Conservation (phyloP, 208 protist genomes). For the Lotmaria passim region DNA sequence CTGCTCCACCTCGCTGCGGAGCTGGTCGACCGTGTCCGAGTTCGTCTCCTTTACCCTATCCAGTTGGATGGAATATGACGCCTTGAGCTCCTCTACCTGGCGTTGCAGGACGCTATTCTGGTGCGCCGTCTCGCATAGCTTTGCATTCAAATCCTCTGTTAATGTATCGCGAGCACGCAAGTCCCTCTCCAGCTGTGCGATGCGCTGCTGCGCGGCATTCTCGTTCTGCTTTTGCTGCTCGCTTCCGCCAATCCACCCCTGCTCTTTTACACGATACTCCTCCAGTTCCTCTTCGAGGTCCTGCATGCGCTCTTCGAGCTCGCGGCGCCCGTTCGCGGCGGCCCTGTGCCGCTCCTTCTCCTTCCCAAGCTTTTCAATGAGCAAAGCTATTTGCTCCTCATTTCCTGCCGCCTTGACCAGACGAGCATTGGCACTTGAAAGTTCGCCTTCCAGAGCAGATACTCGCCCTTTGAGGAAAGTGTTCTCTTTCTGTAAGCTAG, state of each 20-base stretch:
- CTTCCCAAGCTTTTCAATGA: slow-evolving; percentile 59
- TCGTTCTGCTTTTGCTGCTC: slow-evolving; percentile 27
- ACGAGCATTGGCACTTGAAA: slow-evolving; percentile 26
- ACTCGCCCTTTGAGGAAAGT: slow-evolving; percentile 27
- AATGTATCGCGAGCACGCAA: slow-evolving; percentile 19
- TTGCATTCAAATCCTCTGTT: slow-evolving; percentile 36
- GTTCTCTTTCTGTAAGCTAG: slow-evolving; percentile 45
- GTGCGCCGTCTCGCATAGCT: slow-evolving; percentile 34
- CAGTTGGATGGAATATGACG: slow-evolving; percentile 32
- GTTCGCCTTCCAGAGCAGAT: slow-evolving; percentile 31
- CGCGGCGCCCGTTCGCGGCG: slow-evolving; percentile 31
- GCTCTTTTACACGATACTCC: slow-evolving; percentile 46
- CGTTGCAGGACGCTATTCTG: slow-evolving; percentile 23
- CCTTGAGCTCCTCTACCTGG: slow-evolving; percentile 43
- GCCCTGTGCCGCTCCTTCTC: slow-evolving; percentile 58
- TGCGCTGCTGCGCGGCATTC: slow-evolving; percentile 38
- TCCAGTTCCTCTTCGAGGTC: slow-evolving; percentile 49
- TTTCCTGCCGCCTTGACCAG: slow-evolving; percentile 18
- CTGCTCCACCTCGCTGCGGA: slow-evolving; percentile 54
- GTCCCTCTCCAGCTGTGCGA: slow-evolving; percentile 43
- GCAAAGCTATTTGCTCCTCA: slow-evolving; percentile 48
- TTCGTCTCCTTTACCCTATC: slow-evolving; percentile 37
- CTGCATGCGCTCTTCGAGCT: slow-evolving; percentile 44
- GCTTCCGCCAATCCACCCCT: slow-evolving; percentile 29
- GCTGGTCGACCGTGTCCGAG: slow-evolving; percentile 35